Evolutionary conservation across 2,329 filamentous ascomycete genomes (phyloP).

Genomic region (Penicillium rolfsii): DNA sequence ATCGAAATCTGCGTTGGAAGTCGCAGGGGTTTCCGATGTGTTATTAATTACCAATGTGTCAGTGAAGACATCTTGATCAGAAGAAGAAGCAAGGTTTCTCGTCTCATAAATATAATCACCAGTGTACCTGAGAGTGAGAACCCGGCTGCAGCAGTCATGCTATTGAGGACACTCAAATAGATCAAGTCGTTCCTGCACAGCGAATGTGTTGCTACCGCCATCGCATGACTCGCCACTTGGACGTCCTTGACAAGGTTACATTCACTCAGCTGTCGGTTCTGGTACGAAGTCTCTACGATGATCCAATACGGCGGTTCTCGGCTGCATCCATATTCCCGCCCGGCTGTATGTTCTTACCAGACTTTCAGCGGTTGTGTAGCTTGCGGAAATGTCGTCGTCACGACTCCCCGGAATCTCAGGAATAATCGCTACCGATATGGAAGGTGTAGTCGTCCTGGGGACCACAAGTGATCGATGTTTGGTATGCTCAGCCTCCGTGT

Average conservation of each 20-base stretch:
- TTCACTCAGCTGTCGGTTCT: background rate
- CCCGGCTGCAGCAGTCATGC: background rate
- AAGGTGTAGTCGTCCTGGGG: background rate
- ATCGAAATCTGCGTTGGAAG: background rate
- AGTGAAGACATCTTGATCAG: too few relatives aligned
- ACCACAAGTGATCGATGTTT: background rate
- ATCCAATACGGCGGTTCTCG: background rate
- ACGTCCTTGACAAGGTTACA: background rate
- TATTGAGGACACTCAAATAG: background rate
- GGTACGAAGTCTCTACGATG: background rate
- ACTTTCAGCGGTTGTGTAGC: background rate
- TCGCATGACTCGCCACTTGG: background rate
- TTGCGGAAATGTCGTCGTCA: background rate
- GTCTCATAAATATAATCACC: background rate
- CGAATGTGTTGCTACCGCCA: background rate
- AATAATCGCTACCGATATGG: background rate
- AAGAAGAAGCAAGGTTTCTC: background rate
- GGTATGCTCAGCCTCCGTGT: background rate
- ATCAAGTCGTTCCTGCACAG: background rate
- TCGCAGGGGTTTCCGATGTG: background rate
- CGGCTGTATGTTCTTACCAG: background rate
- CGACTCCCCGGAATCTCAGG: too few relatives aligned
- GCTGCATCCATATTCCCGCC: background rate
- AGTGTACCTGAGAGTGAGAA: background rate
- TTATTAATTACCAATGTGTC: background rate